phyloP scores from a whole-genome alignment of 2,329 filamentous ascomycete species.

The Aspergillus sp. region DNA sequence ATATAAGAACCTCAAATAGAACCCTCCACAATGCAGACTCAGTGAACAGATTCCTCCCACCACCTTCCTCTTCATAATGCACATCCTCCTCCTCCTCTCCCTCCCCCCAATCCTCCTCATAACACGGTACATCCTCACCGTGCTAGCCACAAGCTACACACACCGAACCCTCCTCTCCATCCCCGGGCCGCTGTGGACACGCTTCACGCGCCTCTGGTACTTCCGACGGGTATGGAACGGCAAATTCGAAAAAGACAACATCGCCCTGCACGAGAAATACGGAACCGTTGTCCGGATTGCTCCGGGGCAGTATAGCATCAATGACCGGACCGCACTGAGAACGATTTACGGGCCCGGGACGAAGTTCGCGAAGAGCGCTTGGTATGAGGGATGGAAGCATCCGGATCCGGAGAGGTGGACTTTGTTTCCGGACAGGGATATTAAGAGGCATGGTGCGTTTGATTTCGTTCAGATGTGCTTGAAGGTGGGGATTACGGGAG shows the following conservation, averaged over 20 bases:
- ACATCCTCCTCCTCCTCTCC: conserved; percentile 20
- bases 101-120: conserved; percentile 20
- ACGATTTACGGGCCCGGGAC: conserved; percentile 49
- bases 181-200: conserved; percentile 52
- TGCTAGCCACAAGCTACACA: conserved; percentile 27
- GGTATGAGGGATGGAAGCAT: conserved; percentile 41
- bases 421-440: conserved; percentile 39
- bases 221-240: conserved; percentile 43
- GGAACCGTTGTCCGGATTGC: conserved; percentile 54
- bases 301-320: conserved; percentile 54
- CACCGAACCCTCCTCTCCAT: conserved; percentile 36
- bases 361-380: conserved; percentile 45
- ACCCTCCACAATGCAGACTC: not conserved
- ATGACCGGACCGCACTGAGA: conserved; percentile 46
- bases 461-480: conserved; percentile 12
- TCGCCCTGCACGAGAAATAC: conserved; percentile 47
- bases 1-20: not conserved
- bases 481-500: not conserved
- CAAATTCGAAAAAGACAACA: conserved; percentile 45
- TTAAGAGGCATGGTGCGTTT: conserved; percentile 42
- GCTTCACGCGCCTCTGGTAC: conserved; percentile 53
- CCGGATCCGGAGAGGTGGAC: conserved; percentile 36
- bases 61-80: conserved; percentile 13
- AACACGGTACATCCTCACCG: conserved; percentile 20
- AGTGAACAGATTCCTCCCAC: not conserved